Percentiles rank a stretch among this genome's conserved stretches.
phyloP scores from a whole-genome alignment of 2,329 filamentous ascomycete species.

The Pseudonectria foliicola region DNA sequence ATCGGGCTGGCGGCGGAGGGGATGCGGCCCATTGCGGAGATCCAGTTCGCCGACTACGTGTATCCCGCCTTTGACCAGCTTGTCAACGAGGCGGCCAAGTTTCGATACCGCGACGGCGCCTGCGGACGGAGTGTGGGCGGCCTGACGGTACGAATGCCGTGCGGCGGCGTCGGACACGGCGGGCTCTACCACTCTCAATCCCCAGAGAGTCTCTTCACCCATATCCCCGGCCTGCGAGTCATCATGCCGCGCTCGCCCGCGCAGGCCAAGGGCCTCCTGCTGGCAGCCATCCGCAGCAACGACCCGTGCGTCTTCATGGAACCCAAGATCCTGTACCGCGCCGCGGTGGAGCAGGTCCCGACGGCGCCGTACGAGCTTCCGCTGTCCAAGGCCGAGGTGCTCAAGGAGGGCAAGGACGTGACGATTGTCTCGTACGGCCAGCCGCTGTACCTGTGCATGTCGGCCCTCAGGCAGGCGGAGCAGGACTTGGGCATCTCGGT shows the following conservation, averaged over 20 bases:
- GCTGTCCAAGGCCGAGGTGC: conserved; percentile 74
- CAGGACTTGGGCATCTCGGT: conserved; percentile 69
- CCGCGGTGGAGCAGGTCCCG: conserved; percentile 86
- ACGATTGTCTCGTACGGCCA: conserved; percentile 87
- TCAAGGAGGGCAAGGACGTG: conserved; percentile 72
- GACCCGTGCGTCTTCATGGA: conserved; percentile 93
- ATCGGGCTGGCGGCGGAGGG: conserved; percentile 86
- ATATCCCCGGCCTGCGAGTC: conserved; percentile 78
- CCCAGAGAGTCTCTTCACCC: conserved; percentile 81
- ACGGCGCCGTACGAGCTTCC: conserved; percentile 74
- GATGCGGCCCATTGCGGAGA: conserved; percentile 87
- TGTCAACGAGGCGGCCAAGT: conserved; percentile 88
- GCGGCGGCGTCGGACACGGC: conserved; percentile 82
- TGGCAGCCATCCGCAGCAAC: conserved; percentile 69
- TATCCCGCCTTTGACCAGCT: conserved; percentile 91
- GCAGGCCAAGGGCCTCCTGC: conserved; percentile 81
- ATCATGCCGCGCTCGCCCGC: conserved; percentile 79
- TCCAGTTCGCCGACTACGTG: conserved; percentile 93
- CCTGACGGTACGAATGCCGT: conserved; percentile 83
- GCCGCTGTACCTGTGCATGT: conserved; percentile 75
- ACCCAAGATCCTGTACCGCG: conserved; percentile 86
- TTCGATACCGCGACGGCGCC: conserved; percentile 64
- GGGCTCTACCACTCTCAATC: conserved; percentile 84
- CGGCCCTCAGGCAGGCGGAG: conserved; percentile 66
- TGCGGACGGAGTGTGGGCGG: conserved; percentile 61